Percentiles rank a stretch among this genome's conserved stretches.
These are phyloP conservation scores for Spizellomyces sp. DNA, from an alignment of 192 early-diverging fungal genomes.

Conservation along the genomic window DNA sequence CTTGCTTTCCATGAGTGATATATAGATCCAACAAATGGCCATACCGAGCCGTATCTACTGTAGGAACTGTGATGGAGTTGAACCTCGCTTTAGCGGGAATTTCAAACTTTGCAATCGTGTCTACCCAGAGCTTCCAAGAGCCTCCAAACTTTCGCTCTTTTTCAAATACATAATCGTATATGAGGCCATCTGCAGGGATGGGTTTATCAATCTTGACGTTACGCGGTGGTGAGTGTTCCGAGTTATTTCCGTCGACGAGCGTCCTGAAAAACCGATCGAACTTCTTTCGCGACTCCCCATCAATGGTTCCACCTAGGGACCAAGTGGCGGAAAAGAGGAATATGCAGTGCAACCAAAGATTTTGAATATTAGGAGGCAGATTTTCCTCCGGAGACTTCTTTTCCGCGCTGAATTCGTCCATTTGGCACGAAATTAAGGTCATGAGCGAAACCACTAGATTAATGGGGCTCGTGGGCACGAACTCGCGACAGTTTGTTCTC, in stretches of 20 bases:
- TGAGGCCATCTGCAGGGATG: conserved; percentile 46
- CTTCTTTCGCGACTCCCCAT: conserved; percentile 54
- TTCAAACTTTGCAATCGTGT: conserved; percentile 57
- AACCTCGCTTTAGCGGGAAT: conserved; percentile 54
- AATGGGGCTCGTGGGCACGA: conserved; percentile 50
- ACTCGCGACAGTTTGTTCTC: conserved; percentile 47
- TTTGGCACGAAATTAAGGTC: conserved; percentile 54
- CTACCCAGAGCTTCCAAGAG: conserved; percentile 58
- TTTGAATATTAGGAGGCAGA: conserved; percentile 48
- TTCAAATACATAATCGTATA: conserved; percentile 63
- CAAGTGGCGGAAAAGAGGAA: conserved; percentile 59
- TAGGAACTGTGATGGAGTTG: conserved; percentile 62
- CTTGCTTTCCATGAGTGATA: conserved; percentile 56
- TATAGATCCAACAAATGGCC: conserved; percentile 54
- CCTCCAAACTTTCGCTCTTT: conserved; percentile 57
- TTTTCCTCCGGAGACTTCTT: conserved; percentile 31
- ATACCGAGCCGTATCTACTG: conserved; percentile 58
- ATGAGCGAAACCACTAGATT: conserved; percentile 56
- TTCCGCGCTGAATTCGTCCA: conserved; percentile 50
- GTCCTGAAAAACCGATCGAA: conserved; percentile 57
- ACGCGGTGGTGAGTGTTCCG: conserved; percentile 43
- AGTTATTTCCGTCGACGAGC: conserved; percentile 49
- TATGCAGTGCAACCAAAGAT: conserved; percentile 49
- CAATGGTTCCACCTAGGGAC: conserved; percentile 61
- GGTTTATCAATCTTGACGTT: conserved; percentile 57